Percentiles rank a stretch among this genome's conserved stretches.
Conservation (phyloP, 495 filamentous ascomycete genomes). For the Astrocystis sublimbata region DNA sequence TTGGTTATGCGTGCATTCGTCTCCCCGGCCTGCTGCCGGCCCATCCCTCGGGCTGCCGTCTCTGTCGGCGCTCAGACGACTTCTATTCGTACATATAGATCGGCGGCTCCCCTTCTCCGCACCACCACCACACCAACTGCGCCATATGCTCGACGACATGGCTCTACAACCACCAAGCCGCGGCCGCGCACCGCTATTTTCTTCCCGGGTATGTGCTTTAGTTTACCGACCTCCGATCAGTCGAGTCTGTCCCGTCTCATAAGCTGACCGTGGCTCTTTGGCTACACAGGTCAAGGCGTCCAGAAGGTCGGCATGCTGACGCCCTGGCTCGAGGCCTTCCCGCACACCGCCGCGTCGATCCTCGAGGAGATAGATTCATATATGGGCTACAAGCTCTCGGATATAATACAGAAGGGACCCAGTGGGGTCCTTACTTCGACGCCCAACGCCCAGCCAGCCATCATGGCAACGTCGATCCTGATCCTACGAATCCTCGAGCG, state of each 20-base stretch:
- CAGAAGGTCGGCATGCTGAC: constrained; percentile 90
- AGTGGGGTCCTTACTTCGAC: constrained; percentile 74
- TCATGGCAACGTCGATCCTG: constrained; percentile 89
- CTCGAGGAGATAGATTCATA: constrained; percentile 81
- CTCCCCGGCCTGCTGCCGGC: constrained; percentile 24
- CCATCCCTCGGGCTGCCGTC: constrained; percentile 13
- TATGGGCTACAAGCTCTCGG: constrained; percentile 67
- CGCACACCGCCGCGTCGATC: constrained; percentile 66
- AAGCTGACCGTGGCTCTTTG: neutral
- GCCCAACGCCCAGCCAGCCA: constrained; percentile 88
- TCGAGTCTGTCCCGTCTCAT: neutral
- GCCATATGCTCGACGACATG: constrained; percentile 19
- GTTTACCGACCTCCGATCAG: neutral
- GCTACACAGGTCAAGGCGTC: constrained; percentile 78
- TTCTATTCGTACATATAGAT: neutral
- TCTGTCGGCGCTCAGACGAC: constrained; percentile 5
- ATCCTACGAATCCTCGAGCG: constrained; percentile 87
- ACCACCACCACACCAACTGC: constrained; percentile 3
- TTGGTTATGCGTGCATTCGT: constrained; percentile 30
- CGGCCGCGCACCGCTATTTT: constrained; percentile 75
- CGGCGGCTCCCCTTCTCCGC: neutral
- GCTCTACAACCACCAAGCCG: constrained; percentile 23
- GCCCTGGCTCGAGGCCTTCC: constrained; percentile 83
- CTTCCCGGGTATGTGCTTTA: constrained; percentile 76
- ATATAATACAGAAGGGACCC: constrained; percentile 79